These are phyloP conservation scores for Avena eriantha DNA, from an alignment of 176 grass and related monocot genomes.

Conservation along the genomic window DNA sequence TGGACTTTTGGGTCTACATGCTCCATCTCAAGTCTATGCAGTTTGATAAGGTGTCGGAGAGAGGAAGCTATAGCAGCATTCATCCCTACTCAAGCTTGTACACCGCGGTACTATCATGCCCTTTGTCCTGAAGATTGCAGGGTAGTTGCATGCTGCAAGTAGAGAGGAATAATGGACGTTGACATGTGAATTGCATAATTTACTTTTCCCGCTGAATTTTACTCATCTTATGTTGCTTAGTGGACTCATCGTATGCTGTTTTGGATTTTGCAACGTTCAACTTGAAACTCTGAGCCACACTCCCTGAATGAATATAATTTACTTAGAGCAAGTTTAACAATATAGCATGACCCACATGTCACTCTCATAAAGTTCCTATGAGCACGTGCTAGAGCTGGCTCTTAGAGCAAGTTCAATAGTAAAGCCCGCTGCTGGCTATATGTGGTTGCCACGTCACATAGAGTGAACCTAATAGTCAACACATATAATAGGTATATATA, in stretches of 20 bases:
- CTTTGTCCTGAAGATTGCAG: background rate
- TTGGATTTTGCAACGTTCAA: background rate
- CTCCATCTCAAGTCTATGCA: constrained; percentile 18
- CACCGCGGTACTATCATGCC: background rate
- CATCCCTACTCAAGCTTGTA: background rate
- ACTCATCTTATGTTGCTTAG: background rate
- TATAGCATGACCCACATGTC: no score
- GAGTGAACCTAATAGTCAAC: no score
- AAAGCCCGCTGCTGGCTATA: no score
- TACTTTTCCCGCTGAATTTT: background rate
- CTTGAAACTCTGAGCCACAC: background rate
- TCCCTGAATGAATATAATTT: background rate
- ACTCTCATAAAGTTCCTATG: no score
- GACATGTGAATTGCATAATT: background rate
- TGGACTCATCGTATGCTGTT: background rate
- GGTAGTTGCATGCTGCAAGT: background rate
- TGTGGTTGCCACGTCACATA: no score
- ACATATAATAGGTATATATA: no score
- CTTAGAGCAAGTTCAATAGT: no score
- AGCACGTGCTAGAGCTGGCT: no score
- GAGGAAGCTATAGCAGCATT: background rate
- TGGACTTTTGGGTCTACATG: background rate
- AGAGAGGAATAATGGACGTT: background rate
- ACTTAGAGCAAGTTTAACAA: no score
- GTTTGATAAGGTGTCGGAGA: background rate